Evolutionary conservation across 192 early-diverging fungal genomes (phyloP).

Genomic region (Coemansia sp.): DNA sequence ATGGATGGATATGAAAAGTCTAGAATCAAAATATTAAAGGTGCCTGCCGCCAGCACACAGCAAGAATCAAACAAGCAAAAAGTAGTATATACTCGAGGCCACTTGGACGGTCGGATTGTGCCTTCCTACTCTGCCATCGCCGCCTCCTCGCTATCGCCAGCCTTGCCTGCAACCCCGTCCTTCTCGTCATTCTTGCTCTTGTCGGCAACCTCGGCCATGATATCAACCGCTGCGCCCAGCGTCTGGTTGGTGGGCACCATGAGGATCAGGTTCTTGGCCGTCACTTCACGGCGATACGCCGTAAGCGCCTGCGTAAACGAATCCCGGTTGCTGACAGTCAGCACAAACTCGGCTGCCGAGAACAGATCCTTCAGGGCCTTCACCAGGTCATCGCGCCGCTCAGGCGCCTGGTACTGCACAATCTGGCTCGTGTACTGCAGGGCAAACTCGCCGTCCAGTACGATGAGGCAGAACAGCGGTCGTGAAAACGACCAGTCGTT

Average conservation of each 20-base stretch:
- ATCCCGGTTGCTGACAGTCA: constrained; percentile 35
- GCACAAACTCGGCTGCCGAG: constrained; percentile 32
- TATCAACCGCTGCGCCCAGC: constrained; percentile 37
- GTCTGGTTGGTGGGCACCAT: constrained; percentile 52
- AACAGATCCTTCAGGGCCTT: constrained; percentile 38
- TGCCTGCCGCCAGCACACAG: no score
- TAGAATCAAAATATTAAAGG: no score
- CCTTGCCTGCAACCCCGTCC: not conserved
- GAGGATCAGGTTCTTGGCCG: constrained; percentile 42
- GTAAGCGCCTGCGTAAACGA: constrained; percentile 40
- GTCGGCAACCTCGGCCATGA: constrained; percentile 9
- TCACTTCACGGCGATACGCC: constrained; percentile 38
- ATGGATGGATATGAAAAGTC: no score
- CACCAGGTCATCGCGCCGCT: constrained; percentile 42
- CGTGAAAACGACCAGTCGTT: constrained; percentile 83
- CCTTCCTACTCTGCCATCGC: constrained; percentile 46
- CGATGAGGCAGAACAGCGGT: constrained; percentile 73
- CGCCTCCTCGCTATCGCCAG: constrained; percentile 11
- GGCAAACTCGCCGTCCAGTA: constrained; percentile 66
- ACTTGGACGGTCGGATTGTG: no score
- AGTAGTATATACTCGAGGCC: no score
- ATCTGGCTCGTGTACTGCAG: constrained; percentile 41
- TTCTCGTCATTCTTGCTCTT: no score
- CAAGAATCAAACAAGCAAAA: no score
- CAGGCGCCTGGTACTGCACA: constrained; percentile 45